These are phyloP conservation scores for Triticum timopheevii DNA, from an alignment of 176 grass and related monocot species.

Conservation along the genomic window DNA sequence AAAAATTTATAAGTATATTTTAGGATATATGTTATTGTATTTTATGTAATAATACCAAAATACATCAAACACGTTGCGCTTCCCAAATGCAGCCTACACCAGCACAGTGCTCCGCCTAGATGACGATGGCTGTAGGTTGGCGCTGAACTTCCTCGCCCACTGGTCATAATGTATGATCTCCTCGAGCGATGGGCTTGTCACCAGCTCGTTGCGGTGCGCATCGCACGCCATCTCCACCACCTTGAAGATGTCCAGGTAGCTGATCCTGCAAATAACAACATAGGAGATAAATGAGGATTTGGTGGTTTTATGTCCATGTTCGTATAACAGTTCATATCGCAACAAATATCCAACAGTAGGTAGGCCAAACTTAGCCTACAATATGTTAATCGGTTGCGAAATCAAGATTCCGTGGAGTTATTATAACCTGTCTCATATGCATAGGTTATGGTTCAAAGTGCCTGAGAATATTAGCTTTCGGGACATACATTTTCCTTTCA, in stretches of 20 bases:
- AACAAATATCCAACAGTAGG: not conserved
- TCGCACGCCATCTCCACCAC: constrained; percentile 84
- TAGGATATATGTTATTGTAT: too few species aligned
- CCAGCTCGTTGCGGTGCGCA: constrained; percentile 73
- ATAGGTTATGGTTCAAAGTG: constrained; percentile 6
- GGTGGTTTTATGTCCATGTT: too few species aligned
- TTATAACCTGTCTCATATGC: constrained; percentile 3
- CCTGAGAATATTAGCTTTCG: constrained; percentile 27
- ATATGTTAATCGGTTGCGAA: not conserved
- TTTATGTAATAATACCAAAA: too few species aligned
- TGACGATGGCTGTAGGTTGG: constrained; percentile 47
- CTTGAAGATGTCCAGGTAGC: constrained; percentile 93
- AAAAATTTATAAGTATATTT: too few species aligned
- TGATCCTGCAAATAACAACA: constrained; percentile 56
- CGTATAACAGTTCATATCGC: too few species aligned
- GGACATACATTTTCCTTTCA: constrained; percentile 28
- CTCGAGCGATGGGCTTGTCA: constrained; percentile 65
- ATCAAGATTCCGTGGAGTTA: constrained; percentile 10
- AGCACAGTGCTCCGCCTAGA: constrained; percentile 65
- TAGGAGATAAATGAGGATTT: not conserved
- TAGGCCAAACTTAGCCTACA: not conserved
- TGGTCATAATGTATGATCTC: constrained; percentile 94
- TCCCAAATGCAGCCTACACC: constrained; percentile 17
- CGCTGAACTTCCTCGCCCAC: constrained; percentile 78
- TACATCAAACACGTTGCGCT: too few species aligned